Evolutionary conservation across 2,329 filamentous ascomycete species (phyloP), one percentile per base, ranked within the genome.

Genomic region (Arachnomyces sp.): DNA sequence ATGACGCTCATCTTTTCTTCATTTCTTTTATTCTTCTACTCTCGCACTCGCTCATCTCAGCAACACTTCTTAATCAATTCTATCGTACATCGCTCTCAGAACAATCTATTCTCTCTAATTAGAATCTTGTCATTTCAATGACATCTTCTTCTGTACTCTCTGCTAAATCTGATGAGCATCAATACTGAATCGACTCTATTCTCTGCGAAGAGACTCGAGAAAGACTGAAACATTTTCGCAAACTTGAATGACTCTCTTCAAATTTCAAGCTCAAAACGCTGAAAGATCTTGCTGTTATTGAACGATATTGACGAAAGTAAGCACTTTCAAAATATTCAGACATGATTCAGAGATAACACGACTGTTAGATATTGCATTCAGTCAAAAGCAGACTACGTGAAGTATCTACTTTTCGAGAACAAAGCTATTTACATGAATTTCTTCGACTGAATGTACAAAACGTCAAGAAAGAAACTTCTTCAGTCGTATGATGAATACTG

Each of bases 371-470:
- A 41, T 49, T 56, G 20, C 5, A 49, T 54, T 41, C 29, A 53
- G 12, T 55, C 35, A 33, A 47, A 55, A 2, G 0, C 46, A 36
- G 50, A 53, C 31, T 55, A 57, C 13, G 31, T 52, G 1, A 36
- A 51, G 31, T 52, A 44, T 40, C 50, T 55, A 37, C 46, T 55
- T 1, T 34, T 42, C 7, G 50, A 52, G 12, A 48, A 56, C 33
- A 15, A 47, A 38, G 40, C 46, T 9, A 51, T 54, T 32, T 52
- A 55, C 4, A 54, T 52, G 28, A 53, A 53, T 31, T 52, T 57
- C 39, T 55, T 56, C 17, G 42, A 56, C 20, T 56, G 17, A 51
- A 56, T 55, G 18, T 51, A 30, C 2, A 56, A 41, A 16, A 53
- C 38, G n/a, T 56, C 41, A 39, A 31, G 40, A 42, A 29, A 53